Evolutionary conservation across 169 alveolate genomes (phyloP), one percentile per base, ranked within the genome.

Genomic region (Haemoproteus tartakovskyi): DNA sequence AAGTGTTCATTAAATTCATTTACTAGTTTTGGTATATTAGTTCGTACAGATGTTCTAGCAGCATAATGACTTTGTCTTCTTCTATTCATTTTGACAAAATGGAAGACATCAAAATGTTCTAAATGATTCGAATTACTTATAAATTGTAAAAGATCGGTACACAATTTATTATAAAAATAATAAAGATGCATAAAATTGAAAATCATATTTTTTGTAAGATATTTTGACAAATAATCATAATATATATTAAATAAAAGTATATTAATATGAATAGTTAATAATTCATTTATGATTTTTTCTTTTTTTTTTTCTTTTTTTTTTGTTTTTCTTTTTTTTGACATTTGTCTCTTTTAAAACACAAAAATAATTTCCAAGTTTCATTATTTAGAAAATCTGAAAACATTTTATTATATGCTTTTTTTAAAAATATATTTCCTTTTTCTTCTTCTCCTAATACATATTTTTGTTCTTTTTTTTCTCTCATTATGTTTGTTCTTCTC

Each of bases 201-300:
- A 12, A 57, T 46, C 37, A 74, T 57, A 48, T 56, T 41, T 30
- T 56, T 56, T 5, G 74, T 56, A 3, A 59, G 60, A 51, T 74
- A 74, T 60, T 57, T 74, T 14, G 78, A 74, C 21, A 74, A 36
- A 38, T 74, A 38, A 12, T 74, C 84, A 57, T 57, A 74, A 9
- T 56, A 74, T 57, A 57, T 56, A 21, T 46, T 22, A 40, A 74
- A 74, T 16, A 74, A 46, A 38, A 74, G 22, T n/a, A 40, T 74
- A 41, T 74, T 74, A 29, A 74, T 74, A 24, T 74, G 84, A 43
- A 74, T 61, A 0, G 8, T 12, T 38, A 74, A 50, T 40, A 74
- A 60, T 21, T 57, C 37, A 47, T 74, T 37, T 3, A 70, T 70
- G 8, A 74, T 43, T 56, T 11, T 45, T 38, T 9, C 22, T 14